Conservation (phyloP, 2,329 filamentous ascomycete genomes). For the Colletotrichum sp. region DNA sequence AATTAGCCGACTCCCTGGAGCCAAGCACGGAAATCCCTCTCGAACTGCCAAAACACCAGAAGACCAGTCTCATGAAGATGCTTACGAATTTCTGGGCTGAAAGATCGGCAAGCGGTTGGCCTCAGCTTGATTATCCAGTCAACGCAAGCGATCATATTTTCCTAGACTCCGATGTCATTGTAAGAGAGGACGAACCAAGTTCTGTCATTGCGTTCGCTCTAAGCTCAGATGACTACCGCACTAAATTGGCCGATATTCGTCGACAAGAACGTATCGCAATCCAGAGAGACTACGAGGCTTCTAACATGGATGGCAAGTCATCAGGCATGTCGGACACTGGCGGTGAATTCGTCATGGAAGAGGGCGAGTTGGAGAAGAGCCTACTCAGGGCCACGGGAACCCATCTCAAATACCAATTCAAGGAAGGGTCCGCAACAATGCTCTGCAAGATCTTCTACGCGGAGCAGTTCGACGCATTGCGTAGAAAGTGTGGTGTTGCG, state of each 20-base stretch:
- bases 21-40: constrained; percentile 64
- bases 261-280: constrained; percentile 25
- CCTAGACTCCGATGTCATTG: constrained; percentile 94
- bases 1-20: constrained; percentile 67
- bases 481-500: constrained; percentile 89
- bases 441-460: constrained; percentile 99
- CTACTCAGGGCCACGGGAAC: constrained; percentile 85
- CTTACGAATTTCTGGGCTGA: constrained; percentile 99
- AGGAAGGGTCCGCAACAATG: constrained; percentile 91
- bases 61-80: constrained; percentile 92
- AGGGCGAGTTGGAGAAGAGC: constrained; percentile 83
- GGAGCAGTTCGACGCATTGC: constrained; percentile 94
- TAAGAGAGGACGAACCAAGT: constrained; percentile 95
- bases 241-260: constrained; percentile 72
- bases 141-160: constrained; percentile 92
- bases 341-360: constrained; percentile 50
- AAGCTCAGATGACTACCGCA: constrained; percentile 84
- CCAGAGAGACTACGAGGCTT: constrained; percentile 20
- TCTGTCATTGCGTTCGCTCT: constrained; percentile 94
- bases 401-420: constrained; percentile 95
- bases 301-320: constrained; percentile 29
- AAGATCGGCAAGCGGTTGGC: constrained; percentile 93
- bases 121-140: constrained; percentile 89
- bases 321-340: constrained; percentile 37
- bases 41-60: constrained; percentile 90